Conservation (phyloP, 2,329 filamentous ascomycete genomes). For the Daldinia sp. region DNA sequence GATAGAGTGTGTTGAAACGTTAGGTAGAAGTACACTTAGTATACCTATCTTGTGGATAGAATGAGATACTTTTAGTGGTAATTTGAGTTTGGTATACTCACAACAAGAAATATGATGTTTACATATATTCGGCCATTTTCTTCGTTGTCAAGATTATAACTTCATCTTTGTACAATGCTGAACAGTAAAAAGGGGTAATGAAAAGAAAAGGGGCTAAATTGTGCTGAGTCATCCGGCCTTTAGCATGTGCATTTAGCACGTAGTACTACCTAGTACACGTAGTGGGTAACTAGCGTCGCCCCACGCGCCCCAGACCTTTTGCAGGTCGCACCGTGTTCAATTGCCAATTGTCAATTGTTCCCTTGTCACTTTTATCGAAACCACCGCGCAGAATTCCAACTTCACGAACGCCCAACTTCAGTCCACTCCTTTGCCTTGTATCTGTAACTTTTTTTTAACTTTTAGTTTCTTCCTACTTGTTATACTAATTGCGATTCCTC, state of each 20-base stretch:
- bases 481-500: constrained; percentile 10
- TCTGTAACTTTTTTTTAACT: constrained; percentile 3
- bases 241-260: background rate
- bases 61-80: background rate
- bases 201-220: constrained; percentile 26
- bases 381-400: constrained; percentile 28
- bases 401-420: constrained; percentile 46
- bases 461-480: constrained; percentile 13
- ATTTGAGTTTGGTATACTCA: background rate
- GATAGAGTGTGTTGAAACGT: background rate
- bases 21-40: background rate
- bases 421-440: constrained; percentile 46
- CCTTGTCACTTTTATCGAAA: constrained; percentile 17
- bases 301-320: constrained; percentile 21
- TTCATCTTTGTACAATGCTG: background rate
- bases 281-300: background rate
- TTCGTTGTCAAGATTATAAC: too few relatives aligned
- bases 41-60: background rate
- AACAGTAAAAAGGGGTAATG: constrained; percentile 2
- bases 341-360: constrained; percentile 11
- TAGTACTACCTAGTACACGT: background rate
- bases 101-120: background rate
- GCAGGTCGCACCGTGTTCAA: constrained; percentile 44
- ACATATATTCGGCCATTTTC: background rate
- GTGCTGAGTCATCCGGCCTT: constrained; percentile 27